Evolutionary conservation across 2,329 filamentous ascomycete genomes (phyloP).

Genomic region (Epicoccum nigrum): DNA sequence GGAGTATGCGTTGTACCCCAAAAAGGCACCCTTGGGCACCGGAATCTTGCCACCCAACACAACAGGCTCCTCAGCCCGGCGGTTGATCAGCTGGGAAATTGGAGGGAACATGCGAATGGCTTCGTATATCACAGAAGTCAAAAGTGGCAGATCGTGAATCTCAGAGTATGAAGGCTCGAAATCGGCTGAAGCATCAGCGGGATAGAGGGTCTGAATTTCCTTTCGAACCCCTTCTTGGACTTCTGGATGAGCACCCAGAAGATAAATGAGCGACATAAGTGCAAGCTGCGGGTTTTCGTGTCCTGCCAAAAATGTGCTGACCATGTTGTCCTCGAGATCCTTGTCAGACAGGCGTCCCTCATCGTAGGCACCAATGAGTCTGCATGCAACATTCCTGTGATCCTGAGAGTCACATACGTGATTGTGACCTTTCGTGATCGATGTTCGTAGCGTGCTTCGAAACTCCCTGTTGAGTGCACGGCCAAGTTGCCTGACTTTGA

Average conservation of each 20-base stretch:
- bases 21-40: constrained; percentile 30
- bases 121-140: constrained; percentile 56
- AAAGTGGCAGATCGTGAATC: constrained; percentile 49
- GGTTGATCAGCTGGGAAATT: constrained; percentile 58
- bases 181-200: constrained; percentile 17
- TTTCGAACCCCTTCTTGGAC: constrained; percentile 28
- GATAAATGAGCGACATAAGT: constrained; percentile 35
- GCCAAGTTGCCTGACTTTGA: constrained; percentile 29
- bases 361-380: constrained; percentile 29
- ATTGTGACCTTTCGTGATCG: constrained; percentile 32
- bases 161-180: constrained; percentile 28
- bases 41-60: constrained; percentile 28
- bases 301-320: constrained; percentile 35
- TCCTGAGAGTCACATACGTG: constrained; percentile 31
- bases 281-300: constrained; percentile 37
- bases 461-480: constrained; percentile 28
- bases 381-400: constrained; percentile 26
- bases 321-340: constrained; percentile 35
- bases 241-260: constrained; percentile 28
- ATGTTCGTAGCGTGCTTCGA: constrained; percentile 25
- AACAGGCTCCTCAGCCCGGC: constrained; percentile 42
- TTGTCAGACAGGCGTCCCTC: constrained; percentile 32
- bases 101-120: constrained; percentile 57
- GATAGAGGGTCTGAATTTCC: constrained; percentile 26
- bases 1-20: constrained; percentile 39